A percentile compares a stretch with the other conserved stretches of the same genome.
Conservation (phyloP, 352 stramenopile species). For the Phytopythium kandeliae region DNA sequence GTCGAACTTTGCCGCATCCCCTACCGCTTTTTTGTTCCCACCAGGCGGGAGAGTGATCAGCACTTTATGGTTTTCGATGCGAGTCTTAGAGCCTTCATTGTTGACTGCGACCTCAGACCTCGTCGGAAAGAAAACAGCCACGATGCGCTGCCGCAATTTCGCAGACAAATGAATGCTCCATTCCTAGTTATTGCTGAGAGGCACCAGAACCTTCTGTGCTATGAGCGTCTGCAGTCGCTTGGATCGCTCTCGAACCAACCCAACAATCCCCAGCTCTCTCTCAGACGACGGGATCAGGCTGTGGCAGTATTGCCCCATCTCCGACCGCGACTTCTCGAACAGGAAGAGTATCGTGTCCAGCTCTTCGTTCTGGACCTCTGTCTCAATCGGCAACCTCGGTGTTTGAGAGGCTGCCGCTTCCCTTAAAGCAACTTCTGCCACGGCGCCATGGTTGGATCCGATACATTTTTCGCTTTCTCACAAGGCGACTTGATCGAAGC, state of each 20-base stretch:
- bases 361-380: conserved; percentile 27
- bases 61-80: conserved; percentile 85
- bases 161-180: conserved; percentile 71
- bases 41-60: conserved; percentile 82
- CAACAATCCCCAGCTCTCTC: conserved; percentile 77
- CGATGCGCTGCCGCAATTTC: conserved; percentile 71
- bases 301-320: conserved; percentile 74
- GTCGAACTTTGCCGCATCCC: conserved; percentile 50
- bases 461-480: not conserved
- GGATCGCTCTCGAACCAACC: conserved; percentile 65
- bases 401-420: not conserved
- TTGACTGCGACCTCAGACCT: conserved; percentile 22
- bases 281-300: conserved; percentile 47
- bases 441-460: not conserved
- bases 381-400: not conserved
- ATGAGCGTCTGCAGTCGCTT: conserved; percentile 64
- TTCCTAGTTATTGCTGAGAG: conserved; percentile 61
- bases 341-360: conserved; percentile 55
- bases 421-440: not conserved
- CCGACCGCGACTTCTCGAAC: conserved; percentile 53
- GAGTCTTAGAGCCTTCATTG: conserved; percentile 50
- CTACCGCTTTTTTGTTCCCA: conserved; percentile 77
- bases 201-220: conserved; percentile 61
- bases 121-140: conserved; percentile 69
- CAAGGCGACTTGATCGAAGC: not conserved